Conservation (phyloP, 176 grass and related monocot genomes). For the Ampelocalamus luodianensis region DNA sequence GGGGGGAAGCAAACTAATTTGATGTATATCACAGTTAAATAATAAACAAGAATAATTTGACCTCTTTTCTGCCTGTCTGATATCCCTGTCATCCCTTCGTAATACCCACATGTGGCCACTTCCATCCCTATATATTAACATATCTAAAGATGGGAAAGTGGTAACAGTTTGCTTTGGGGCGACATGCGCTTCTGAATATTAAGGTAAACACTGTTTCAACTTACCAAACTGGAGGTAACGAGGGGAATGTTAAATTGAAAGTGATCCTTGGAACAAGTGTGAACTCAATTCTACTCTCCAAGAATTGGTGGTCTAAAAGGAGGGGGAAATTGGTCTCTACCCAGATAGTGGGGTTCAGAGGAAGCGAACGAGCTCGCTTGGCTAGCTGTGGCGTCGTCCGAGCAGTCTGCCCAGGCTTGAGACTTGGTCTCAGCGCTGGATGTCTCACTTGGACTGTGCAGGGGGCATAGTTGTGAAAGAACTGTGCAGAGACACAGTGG, state of each 20-base stretch:
- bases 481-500: no score
- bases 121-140: constrained; percentile 13
- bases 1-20: background rate
- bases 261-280: constrained; percentile 14
- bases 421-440: no score
- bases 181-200: constrained; percentile 1
- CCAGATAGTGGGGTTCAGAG: constrained; percentile 36
- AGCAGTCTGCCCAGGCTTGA: no score
- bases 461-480: no score
- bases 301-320: constrained; percentile 17
- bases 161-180: constrained; percentile 11
- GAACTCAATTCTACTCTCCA: constrained; percentile 25
- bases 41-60: background rate
- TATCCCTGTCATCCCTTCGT: constrained; percentile 30
- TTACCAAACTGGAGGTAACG: background rate
- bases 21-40: constrained; percentile 6
- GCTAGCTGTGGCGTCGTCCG: no score
- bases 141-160: constrained; percentile 2
- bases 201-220: constrained; percentile 8
- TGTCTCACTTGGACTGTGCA: no score
- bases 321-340: background rate
- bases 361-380: no score
- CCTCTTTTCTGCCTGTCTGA: background rate
- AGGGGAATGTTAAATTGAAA: background rate
- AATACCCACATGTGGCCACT: background rate